These are phyloP conservation scores for Kluyveromyces siamensis DNA, from an alignment of 805 yeast genomes.

Conservation along the genomic window DNA sequence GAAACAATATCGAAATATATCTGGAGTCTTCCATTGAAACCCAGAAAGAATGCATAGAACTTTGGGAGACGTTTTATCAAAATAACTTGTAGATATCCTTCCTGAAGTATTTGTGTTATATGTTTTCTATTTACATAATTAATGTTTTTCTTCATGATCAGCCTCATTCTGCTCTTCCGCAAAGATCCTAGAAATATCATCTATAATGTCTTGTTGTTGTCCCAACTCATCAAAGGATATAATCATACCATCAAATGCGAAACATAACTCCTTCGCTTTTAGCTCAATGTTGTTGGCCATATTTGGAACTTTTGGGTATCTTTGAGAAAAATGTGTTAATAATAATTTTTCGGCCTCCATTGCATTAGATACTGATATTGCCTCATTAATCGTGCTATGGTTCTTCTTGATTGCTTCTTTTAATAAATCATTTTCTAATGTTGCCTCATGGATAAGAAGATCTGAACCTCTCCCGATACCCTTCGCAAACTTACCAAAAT, in stretches of 20 bases:
- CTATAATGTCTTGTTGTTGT: slow-evolving; percentile 24
- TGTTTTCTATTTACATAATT: background rate
- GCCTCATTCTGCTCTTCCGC: slow-evolving; percentile 22
- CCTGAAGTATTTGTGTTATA: background rate
- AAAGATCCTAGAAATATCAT: slow-evolving; percentile 25
- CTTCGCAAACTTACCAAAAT: slow-evolving; percentile 42
- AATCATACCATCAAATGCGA: slow-evolving; percentile 64
- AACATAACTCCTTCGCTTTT: slow-evolving; percentile 30
- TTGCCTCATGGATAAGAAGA: slow-evolving; percentile 85
- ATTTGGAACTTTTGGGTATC: slow-evolving; percentile 59
- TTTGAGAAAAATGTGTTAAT: slow-evolving; percentile 86
- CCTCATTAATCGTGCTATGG: slow-evolving; percentile 87
- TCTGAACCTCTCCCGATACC: slow-evolving; percentile 59
- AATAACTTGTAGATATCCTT: slow-evolving; percentile 20
- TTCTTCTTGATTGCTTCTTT: slow-evolving; percentile 74
- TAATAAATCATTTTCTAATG: slow-evolving; percentile 69
- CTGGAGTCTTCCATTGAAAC: slow-evolving; percentile 86
- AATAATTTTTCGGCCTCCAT: slow-evolving; percentile 70
- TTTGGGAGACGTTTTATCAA: slow-evolving; percentile 85
- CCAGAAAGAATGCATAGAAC: slow-evolving; percentile 82
- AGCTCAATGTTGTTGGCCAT: slow-evolving; percentile 22
- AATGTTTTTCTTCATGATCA: slow-evolving; percentile 19
- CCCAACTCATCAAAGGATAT: slow-evolving; percentile 38
- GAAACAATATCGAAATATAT: slow-evolving; percentile 82
- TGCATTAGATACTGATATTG: slow-evolving; percentile 53